These are phyloP conservation scores for Xylaria longipes DNA, from an alignment of 495 filamentous ascomycete genomes.

Conservation along the genomic window DNA sequence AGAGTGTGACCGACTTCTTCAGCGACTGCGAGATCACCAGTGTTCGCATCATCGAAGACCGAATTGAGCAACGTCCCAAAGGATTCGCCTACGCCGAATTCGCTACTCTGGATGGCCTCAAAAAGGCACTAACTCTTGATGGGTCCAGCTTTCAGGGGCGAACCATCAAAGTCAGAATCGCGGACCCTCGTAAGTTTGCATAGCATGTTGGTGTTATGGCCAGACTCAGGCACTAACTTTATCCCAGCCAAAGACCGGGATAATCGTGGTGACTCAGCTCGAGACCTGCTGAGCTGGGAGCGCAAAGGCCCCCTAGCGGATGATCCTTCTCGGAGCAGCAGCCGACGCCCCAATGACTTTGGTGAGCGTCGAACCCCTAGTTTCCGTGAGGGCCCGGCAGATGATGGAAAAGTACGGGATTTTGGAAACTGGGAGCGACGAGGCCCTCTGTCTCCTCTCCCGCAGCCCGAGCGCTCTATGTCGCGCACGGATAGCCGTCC, in stretches of 20 bases:
- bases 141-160: slow-evolving; percentile 82
- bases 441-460: slow-evolving; percentile 81
- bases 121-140: slow-evolving; percentile 85
- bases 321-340: slow-evolving; percentile 60
- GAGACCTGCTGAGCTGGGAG: slow-evolving; percentile 82
- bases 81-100: slow-evolving; percentile 99
- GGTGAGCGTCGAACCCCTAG: slow-evolving; percentile 47
- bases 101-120: slow-evolving; percentile 82
- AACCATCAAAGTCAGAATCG: slow-evolving; percentile 77
- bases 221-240: slow-evolving; percentile 38
- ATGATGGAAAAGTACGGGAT: slow-evolving; percentile 85
- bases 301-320: slow-evolving; percentile 89
- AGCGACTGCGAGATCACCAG: slow-evolving; percentile 80
- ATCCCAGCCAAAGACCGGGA: slow-evolving; percentile 71
- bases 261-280: slow-evolving; percentile 57
- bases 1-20: slow-evolving; percentile 85
- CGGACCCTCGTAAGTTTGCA: slow-evolving; percentile 51
- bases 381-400: slow-evolving; percentile 50
- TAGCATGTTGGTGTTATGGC: neutral
- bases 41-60: slow-evolving; percentile 95
- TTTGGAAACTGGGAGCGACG: slow-evolving; percentile 95
- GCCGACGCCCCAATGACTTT: slow-evolving; percentile 54
- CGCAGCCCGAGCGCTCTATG: slow-evolving; percentile 59
- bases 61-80: slow-evolving; percentile 88
- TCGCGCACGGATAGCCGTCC: slow-evolving; percentile 74